Conservation (phyloP, 2,329 filamentous ascomycete genomes). For the Fusarium odoratissimum region DNA sequence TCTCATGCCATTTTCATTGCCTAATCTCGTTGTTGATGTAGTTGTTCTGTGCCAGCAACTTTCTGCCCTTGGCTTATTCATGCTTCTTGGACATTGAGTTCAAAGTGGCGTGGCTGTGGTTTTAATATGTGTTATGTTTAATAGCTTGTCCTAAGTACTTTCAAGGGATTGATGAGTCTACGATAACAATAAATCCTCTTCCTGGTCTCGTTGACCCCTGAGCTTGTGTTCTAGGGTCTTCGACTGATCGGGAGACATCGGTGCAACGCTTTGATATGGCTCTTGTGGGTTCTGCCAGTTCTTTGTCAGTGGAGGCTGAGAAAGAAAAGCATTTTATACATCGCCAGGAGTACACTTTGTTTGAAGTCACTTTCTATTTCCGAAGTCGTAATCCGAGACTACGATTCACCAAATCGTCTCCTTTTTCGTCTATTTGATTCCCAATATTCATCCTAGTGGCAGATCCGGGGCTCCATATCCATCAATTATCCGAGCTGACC, state of each 20-base stretch:
- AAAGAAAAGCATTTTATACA: conserved; percentile 17
- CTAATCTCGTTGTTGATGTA: background rate
- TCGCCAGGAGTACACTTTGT: background rate
- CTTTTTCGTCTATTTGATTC: conserved; percentile 12
- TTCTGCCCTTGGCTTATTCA: background rate
- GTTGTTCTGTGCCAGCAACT: background rate
- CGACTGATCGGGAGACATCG: conserved; percentile 20
- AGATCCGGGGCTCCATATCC: conserved; percentile 42
- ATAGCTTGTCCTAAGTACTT: background rate
- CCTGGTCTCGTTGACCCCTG: conserved; percentile 13
- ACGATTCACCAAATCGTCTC: background rate
- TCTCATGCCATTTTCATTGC: background rate
- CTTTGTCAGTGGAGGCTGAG: conserved; percentile 18
- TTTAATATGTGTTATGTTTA: background rate
- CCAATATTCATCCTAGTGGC: conserved; percentile 22
- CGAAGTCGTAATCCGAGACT: background rate
- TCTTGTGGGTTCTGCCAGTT: conserved; percentile 10
- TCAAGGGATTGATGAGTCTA: background rate
- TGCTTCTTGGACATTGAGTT: background rate
- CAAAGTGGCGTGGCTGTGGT: background rate
- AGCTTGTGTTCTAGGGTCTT: conserved; percentile 15
- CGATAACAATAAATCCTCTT: background rate
- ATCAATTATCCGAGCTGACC: conserved; percentile 37
- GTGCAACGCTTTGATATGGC: conserved; percentile 19
- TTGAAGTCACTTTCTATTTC: conserved; percentile 4